Conservation (phyloP, 108 stramenopile genomes). For the Nitzschia palea region DNA sequence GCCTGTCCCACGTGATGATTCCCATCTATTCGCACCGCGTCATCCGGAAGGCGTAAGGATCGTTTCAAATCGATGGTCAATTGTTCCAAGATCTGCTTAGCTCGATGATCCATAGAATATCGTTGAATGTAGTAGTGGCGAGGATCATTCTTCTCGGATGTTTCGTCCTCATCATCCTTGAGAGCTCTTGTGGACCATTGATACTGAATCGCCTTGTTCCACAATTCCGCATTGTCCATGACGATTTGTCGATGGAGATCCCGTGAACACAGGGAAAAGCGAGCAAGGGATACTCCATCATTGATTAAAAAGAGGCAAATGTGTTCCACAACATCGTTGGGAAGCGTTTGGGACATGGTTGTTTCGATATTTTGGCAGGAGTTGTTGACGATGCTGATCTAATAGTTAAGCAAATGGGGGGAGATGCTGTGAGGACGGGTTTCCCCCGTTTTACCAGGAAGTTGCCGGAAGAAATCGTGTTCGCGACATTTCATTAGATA, state of each 20-base stretch:
- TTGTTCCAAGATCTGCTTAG: neutral
- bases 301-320: constrained; percentile 12
- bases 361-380: too few species aligned
- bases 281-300: constrained; percentile 18
- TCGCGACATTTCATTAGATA: too few species aligned
- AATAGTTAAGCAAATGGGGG: too few species aligned
- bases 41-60: constrained; percentile 3
- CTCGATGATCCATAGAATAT: neutral
- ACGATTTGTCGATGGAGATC: constrained; percentile 11
- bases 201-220: constrained; percentile 10
- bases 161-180: neutral
- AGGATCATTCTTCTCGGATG: neutral
- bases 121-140: constrained; percentile 9
- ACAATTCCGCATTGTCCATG: neutral
- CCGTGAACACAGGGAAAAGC: constrained; percentile 21
- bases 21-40: neutral
- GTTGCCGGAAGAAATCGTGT: too few species aligned
- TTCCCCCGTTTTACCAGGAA: too few species aligned
- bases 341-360: neutral
- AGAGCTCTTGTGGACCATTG: constrained; percentile 6
- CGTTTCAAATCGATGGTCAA: constrained; percentile 14
- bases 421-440: too few species aligned
- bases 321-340: constrained; percentile 11
- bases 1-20: constrained; percentile 14
- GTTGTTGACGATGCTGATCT: too few species aligned